These are phyloP conservation scores for Candida golubevii DNA, from an alignment of 805 yeast species.

Conservation along the genomic window DNA sequence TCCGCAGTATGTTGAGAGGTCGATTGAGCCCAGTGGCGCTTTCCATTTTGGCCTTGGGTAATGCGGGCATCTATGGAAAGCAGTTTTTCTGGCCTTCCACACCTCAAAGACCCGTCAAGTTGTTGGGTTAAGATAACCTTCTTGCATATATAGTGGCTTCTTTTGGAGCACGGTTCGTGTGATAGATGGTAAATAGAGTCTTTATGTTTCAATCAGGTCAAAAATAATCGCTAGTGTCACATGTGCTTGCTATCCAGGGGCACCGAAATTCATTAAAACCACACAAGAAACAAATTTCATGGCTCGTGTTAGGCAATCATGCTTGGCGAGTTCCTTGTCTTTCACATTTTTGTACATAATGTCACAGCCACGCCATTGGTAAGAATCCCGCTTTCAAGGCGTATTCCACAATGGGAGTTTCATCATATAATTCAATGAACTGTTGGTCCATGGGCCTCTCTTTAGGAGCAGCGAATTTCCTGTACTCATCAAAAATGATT, in stretches of 20 bases:
- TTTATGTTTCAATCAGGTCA: too few species aligned
- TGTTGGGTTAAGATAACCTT: too few species aligned
- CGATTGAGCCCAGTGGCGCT: constrained; percentile 61
- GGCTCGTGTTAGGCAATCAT: too few species aligned
- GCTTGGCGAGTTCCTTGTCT: neutral
- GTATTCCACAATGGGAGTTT: constrained; percentile 50
- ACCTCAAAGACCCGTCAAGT: too few species aligned
- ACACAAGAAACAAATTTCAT: too few species aligned
- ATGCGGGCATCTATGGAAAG: constrained; percentile 65
- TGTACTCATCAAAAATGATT: constrained; percentile 92
- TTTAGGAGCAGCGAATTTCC: constrained; percentile 92
- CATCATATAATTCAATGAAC: constrained; percentile 86
- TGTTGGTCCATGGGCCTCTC: constrained; percentile 95
- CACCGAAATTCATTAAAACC: too few species aligned
- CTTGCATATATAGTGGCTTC: too few species aligned
- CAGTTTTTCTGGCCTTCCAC: constrained; percentile 50
- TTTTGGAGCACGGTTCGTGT: too few species aligned
- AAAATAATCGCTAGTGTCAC: too few species aligned
- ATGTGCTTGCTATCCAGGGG: too few species aligned
- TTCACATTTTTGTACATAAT: neutral
- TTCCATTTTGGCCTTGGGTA: constrained; percentile 54
- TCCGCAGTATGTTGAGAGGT: constrained; percentile 50
- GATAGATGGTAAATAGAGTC: too few species aligned
- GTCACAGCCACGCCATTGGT: constrained; percentile 61
- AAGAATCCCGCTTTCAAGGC: constrained; percentile 55